Evolutionary conservation across 108 stramenopile genomes (phyloP).

Genomic region (Nitzschia sp.): DNA sequence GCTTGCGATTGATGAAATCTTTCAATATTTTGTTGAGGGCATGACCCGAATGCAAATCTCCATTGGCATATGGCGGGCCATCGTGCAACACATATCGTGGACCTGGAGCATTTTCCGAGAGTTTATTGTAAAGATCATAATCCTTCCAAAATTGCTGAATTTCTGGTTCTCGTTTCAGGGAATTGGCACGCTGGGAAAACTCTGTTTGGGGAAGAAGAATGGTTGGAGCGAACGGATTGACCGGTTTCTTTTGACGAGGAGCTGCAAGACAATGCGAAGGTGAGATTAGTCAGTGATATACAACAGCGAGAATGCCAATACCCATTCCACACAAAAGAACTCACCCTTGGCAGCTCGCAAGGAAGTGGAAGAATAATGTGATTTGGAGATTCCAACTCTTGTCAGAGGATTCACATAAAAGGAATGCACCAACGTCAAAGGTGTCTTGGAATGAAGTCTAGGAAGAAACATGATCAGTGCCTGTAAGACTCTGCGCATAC

Average conservation of each 20-base stretch:
- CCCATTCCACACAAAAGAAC: too few relatives aligned
- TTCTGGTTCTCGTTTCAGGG: slow-evolving; percentile 89
- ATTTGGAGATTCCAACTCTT: too few relatives aligned
- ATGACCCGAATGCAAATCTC: slow-evolving; percentile 97
- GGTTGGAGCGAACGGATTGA: slow-evolving; percentile 85
- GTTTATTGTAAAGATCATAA: slow-evolving; percentile 84
- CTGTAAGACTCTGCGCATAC: neutral
- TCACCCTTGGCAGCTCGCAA: too few relatives aligned
- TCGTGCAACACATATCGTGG: slow-evolving; percentile 94
- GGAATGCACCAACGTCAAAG: too few relatives aligned
- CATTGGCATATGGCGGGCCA: slow-evolving; percentile 99
- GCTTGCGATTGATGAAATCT: slow-evolving; percentile 97
- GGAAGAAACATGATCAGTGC: neutral
- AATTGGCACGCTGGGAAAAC: slow-evolving; percentile 95
- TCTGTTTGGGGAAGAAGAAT: slow-evolving; percentile 90
- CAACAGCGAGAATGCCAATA: too few relatives aligned
- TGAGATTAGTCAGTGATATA: too few relatives aligned
- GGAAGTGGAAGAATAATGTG: too few relatives aligned
- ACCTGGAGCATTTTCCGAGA: slow-evolving; percentile 51
- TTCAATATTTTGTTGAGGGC: slow-evolving; percentile 98
- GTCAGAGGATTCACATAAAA: too few relatives aligned
- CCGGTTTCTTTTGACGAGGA: slow-evolving; percentile 58
- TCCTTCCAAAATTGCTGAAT: slow-evolving; percentile 86
- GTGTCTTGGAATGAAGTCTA: neutral
- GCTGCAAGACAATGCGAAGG: too few relatives aligned